Base-by-base conservation (phyloP, 306 rosid species). In the Elaeagnus macrophylla region DNA sequence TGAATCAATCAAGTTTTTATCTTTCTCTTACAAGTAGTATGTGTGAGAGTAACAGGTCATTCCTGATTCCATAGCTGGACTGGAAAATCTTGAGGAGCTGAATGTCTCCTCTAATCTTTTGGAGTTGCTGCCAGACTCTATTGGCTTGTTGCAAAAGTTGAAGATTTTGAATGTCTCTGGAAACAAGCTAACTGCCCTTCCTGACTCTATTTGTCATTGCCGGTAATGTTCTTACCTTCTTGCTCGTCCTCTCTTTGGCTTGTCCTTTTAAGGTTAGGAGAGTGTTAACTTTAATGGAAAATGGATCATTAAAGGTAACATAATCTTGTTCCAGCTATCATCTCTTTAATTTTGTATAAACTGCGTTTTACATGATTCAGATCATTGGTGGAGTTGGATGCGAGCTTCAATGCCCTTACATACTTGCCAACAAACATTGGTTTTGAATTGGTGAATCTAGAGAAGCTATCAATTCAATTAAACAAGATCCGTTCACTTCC, bases 361-460 rank as follows among this genome's bases (percentile, higher is more conserved):
- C 20, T 40, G 37, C 39, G 14, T 65, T 40, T 67, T 65, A 39
- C 65, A 67, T 72, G 59, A 51, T 50, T 53, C 74, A 93, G 99
- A 81, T 87, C 96, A 49, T 68, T 93, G 84, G 96, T 87, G 75
- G 96, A 82, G 85, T 70, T 93, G 66, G 89, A 93, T 72, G 95
- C 66, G 48, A 80, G 96, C 81, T 93, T 80, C 81, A 93, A 87
- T 75, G 41, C 61, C 66, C 76, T 93, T 25, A 13, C 82, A n/a
- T 93, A 87, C 81, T 77, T 93, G 88, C 99, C 99, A 58, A 93
- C 99, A 46, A 84, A 93, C 83, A 78, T 93, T 39, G 99, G 99
- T 63, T 70, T 41, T 45, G 94, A 84, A 57, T 58, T 93, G 66
- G 72, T 32, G 36, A 69, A 68, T 51, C 76, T 93, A 8, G 77